Conservation (phyloP, 768 basidiomycete genomes). For the Panaeolus papilionaceus region DNA sequence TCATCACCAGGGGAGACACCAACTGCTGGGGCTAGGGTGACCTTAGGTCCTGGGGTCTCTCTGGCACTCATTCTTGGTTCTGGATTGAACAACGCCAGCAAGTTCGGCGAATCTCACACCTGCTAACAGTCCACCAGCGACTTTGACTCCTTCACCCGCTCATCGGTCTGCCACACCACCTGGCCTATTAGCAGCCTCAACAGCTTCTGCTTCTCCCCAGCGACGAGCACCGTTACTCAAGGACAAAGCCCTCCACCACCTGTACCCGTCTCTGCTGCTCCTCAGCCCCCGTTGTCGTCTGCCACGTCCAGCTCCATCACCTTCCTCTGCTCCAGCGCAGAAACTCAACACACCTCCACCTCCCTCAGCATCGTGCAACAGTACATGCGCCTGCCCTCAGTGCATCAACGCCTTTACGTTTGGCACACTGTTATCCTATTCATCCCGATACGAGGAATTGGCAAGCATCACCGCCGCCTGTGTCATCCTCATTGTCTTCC, state of each 20-base stretch:
- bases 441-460: not conserved
- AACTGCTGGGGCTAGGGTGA: too few species aligned
- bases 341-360: not conserved
- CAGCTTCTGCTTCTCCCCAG: not conserved
- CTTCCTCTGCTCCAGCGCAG: not conserved
- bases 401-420: not conserved
- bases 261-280: not conserved
- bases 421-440: not conserved
- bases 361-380: not conserved
- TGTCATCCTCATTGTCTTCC: not conserved
- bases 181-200: not conserved
- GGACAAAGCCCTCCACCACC: not conserved
- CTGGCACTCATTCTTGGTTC: too few species aligned
- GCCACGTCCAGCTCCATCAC: not conserved
- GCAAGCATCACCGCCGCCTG: not conserved
- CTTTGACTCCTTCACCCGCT: not conserved
- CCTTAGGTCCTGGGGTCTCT: too few species aligned
- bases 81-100: too few species aligned
- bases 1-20: too few species aligned
- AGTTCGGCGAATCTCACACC: not conserved
- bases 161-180: not conserved
- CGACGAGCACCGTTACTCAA: not conserved
- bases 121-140: not conserved
- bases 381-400: not conserved
- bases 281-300: not conserved